Base-by-base conservation (phyloP, 2,329 filamentous ascomycete genomes). In the Byssochlamys sp. region DNA sequence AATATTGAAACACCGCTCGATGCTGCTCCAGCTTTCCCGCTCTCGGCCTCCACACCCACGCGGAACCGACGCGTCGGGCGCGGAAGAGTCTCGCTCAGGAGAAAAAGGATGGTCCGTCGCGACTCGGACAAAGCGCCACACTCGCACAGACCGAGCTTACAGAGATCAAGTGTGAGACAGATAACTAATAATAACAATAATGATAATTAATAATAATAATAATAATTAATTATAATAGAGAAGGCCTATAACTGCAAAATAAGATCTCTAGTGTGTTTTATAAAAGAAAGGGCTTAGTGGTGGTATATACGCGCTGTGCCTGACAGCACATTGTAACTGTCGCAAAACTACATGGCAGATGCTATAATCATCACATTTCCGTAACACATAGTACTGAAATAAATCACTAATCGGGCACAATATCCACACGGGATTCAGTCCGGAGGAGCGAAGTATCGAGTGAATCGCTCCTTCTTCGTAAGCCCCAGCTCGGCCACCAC, bases 401-500 rank as follows among this genome's bases (percentile, higher is more conserved):
- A 24, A 52, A 52, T 52, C n/a, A 6, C 25, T 10, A 4, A 27
- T 52, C 24, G 10, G 14, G n/a, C 39, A 45, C n/a, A 45, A 24
- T 19, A n/a, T 12, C 35, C 14, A 39, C n/a, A 19, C 5, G 19
- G 1, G n/a, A 45, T 50, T 60, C 68, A 73, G 53, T 71, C 69
- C 2, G 69, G 66, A 0, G 69, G 65, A 2, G 71, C 71, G 55
- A 77, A 76, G 55, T 76, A 76, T 50, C 74, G 68, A 58, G 71
- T 73, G 59, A 76, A 76, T n/a, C 74, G 69, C 61, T 75, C 74
- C 45, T 65, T 68, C 33, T 64, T 60, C 7, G 68, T 73, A 74
- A 91, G 81, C 1, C 78, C 80, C 60, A 89, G 77, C 54, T 86
- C 81, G 60, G 83, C 81, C 25, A 95, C 81, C 19, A 91, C 83